Conservation (phyloP, 768 basidiomycete species). For the Boletales sp. region DNA sequence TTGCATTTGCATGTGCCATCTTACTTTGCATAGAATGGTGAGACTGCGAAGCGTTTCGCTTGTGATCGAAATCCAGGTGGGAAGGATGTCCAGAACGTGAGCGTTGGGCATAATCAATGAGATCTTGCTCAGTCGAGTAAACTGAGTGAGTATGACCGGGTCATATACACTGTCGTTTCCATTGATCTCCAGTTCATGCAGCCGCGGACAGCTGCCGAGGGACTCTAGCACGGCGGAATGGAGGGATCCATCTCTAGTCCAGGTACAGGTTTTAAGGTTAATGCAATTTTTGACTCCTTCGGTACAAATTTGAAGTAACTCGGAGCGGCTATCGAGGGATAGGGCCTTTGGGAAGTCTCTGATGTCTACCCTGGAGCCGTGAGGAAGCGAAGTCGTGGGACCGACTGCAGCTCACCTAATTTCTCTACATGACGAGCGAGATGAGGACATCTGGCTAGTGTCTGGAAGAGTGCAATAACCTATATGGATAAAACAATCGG, state of each 20-base stretch:
- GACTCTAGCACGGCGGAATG: slow-evolving; percentile 55
- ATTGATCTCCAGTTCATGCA: slow-evolving; percentile 68
- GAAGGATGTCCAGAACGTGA: slow-evolving; percentile 47
- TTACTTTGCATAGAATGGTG: slow-evolving; percentile 68
- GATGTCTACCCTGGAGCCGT: slow-evolving; percentile 46
- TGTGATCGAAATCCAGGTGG: slow-evolving; percentile 46
- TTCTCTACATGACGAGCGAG: slow-evolving; percentile 56
- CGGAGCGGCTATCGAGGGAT: slow-evolving; percentile 26
- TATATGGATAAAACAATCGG: slow-evolving; percentile 21
- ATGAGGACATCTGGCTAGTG: slow-evolving; percentile 49
- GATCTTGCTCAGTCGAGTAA: slow-evolving; percentile 52
- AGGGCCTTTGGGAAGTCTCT: slow-evolving; percentile 67
- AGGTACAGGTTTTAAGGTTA: slow-evolving; percentile 61
- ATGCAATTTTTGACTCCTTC: slow-evolving; percentile 57
- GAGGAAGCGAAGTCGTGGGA: not conserved
- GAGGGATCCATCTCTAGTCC: slow-evolving; percentile 79
- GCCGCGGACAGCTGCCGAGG: slow-evolving; percentile 37
- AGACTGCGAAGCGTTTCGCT: slow-evolving; percentile 50
- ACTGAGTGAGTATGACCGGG: slow-evolving; percentile 45
- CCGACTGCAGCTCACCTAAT: slow-evolving; percentile 46
- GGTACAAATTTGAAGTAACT: slow-evolving; percentile 39
- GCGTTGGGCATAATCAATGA: slow-evolving; percentile 73
- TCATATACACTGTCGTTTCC: slow-evolving; percentile 52
- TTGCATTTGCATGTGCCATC: slow-evolving; percentile 3
- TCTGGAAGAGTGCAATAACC: slow-evolving; percentile 61